phyloP scores from a whole-genome alignment of 805 yeast genomes.

The Kuraishia hungarica region DNA sequence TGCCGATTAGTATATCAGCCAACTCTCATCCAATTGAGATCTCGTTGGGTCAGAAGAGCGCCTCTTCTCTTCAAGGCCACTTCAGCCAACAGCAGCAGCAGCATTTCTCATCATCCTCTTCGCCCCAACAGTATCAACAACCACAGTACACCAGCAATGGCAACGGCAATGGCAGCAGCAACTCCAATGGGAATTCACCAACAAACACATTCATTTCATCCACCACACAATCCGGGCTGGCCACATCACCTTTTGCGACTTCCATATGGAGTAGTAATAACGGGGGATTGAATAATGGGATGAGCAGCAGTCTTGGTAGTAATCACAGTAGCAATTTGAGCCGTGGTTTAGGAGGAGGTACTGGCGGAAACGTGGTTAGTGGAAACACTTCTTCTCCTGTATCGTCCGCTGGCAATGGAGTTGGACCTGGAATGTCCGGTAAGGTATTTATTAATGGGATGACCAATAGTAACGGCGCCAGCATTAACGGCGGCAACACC shows the following conservation, averaged over 20 bases:
- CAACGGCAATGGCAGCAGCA: neutral
- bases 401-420: neutral
- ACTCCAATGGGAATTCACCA: neutral
- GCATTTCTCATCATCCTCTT: neutral
- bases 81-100: neutral
- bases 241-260: constrained; percentile 4
- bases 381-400: too few relatives aligned
- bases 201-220: neutral
- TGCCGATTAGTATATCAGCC: neutral
- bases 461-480: neutral
- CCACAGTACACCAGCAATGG: neutral
- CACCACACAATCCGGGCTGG: neutral
- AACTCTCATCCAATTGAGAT: neutral
- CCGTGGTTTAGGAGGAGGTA: too few relatives aligned
- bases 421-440: neutral
- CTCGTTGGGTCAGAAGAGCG: neutral
- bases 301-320: neutral
- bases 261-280: constrained; percentile 7
- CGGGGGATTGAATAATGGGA: neutral
- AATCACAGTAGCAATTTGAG: neutral
- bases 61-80: neutral
- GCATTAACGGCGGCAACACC: constrained; percentile 1
- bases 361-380: too few relatives aligned
- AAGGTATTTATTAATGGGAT: neutral
- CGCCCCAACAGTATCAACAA: neutral